phyloP scores from a whole-genome alignment of 1,284 basidiomycete species.

The Naganishia cerealis region DNA sequence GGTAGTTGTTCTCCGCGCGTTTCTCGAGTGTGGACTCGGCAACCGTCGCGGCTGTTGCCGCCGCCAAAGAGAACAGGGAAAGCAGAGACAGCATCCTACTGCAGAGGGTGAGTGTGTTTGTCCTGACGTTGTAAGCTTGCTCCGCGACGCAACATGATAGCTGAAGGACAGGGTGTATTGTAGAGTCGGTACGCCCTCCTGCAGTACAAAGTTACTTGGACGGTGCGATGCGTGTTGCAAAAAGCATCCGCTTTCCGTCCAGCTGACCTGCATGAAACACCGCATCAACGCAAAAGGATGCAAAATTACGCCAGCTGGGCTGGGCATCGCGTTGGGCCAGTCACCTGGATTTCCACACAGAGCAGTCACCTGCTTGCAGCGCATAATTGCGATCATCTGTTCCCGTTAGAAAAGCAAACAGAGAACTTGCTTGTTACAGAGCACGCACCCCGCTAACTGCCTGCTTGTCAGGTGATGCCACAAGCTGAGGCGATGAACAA shows the following conservation, averaged over 20 bases:
- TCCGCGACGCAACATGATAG: not conserved
- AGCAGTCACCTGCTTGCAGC: too few relatives aligned
- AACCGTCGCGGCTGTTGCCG: not conserved
- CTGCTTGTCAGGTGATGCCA: too few relatives aligned
- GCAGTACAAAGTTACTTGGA: too few relatives aligned
- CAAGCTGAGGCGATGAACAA: too few relatives aligned
- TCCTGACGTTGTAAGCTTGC: not conserved
- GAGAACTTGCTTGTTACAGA: too few relatives aligned
- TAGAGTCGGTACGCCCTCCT: not conserved
- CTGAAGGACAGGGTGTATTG: not conserved
- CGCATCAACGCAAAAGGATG: not conserved
- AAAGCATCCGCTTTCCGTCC: not conserved
- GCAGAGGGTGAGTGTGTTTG: not conserved
- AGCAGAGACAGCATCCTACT: not conserved
- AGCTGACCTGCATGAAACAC: not conserved
- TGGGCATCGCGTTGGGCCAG: too few relatives aligned
- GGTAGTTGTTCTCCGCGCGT: slow-evolving; percentile 5
- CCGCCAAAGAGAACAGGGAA: not conserved
- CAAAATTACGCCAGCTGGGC: too few relatives aligned
- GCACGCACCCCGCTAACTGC: too few relatives aligned
- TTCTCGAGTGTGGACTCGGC: not conserved
- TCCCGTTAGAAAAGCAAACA: too few relatives aligned
- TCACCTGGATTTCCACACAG: too few relatives aligned
- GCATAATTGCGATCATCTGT: too few relatives aligned
- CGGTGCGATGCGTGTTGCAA: slow-evolving; percentile 5